Percentiles rank a stretch among this genome's conserved stretches.
Conservation (phyloP, 106 monocot genomes). For the Cymbidium sinense region DNA sequence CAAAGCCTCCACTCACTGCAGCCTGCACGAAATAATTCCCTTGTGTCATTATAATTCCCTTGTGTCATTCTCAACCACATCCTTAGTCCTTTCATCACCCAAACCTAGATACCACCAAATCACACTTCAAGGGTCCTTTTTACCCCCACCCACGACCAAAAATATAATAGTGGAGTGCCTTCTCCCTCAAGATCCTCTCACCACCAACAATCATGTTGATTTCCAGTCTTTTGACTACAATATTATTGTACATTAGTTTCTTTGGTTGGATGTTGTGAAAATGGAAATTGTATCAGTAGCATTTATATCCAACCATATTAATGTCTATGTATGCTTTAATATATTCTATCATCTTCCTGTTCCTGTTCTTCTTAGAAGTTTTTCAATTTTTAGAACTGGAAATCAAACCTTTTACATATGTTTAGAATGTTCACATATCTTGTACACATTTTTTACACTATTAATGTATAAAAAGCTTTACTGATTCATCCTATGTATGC, state of each 20-base stretch:
- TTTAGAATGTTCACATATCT: not conserved
- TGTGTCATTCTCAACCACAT: too few species aligned
- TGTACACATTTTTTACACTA: not conserved
- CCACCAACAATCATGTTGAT: too few species aligned
- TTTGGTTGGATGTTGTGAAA: not conserved
- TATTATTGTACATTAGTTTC: not conserved
- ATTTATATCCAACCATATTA: not conserved
- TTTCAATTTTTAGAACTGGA: not conserved
- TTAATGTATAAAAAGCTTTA: not conserved
- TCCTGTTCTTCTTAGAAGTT: not conserved
- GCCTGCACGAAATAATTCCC: too few species aligned
- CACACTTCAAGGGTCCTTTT: too few species aligned
- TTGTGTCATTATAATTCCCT: too few species aligned
- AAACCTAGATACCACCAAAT: too few species aligned
- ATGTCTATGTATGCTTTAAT: not conserved
- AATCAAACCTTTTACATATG: not conserved
- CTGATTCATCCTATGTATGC: constrained; percentile 11
- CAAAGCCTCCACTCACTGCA: too few species aligned
- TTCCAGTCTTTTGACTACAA: not conserved
- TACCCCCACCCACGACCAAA: too few species aligned
- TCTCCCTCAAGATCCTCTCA: too few species aligned
- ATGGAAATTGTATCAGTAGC: not conserved
- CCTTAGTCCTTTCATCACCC: too few species aligned
- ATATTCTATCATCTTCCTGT: not conserved
- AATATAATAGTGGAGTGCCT: too few species aligned